Base-by-base conservation (phyloP, 352 stramenopile species). In the Globisporangium spinosum region DNA sequence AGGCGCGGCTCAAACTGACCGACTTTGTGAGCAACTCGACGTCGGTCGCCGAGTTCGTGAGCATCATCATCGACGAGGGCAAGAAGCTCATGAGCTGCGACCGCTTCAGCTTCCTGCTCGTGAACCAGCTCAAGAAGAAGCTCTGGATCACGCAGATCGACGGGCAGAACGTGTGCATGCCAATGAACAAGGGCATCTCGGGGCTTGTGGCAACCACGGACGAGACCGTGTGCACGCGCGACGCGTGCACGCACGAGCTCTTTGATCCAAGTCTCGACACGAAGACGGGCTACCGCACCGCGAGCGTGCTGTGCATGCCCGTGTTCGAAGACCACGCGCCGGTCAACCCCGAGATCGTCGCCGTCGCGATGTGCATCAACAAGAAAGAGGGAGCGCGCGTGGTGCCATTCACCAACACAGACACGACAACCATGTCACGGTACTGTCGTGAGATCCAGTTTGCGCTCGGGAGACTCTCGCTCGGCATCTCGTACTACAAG, bases 341-440 rank as follows among this genome's bases (percentile, higher is more conserved):
- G 1, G 76, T 40, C 3, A 87, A 88, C 60, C 81, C 81, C 25
- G 87, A 89, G 65, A 85, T 90, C 56, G 82, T 90, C 4, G 79
- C 79, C 2, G 82, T 88, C 13, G 79, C 81, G 3, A 89, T 96
- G 78, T 82, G 89, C 56, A 94, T 97, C 67, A 97, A 98, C 76
- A 98, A 98, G 62, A 70, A 77, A 15, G 71, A 81, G 10, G 67
- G 70, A 12, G 35, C 63, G 0, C 74, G 73, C 23, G 60, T 85
- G 1, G 71, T 87, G 29, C 73, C 82, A 0, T 89, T 93, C 49
- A 89, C 82, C 38, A 66, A 62, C 2, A 77, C 66, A 2, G 81
- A 89, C 51, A 69, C 62, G 0, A 66, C 74, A 8, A 87, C 74
- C 20, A 87, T 89, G 79, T 27, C 68, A 8, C 77, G 82, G 20